phyloP scores from a whole-genome alignment of 495 filamentous ascomycete species.

The Jackrogersella minutella region DNA sequence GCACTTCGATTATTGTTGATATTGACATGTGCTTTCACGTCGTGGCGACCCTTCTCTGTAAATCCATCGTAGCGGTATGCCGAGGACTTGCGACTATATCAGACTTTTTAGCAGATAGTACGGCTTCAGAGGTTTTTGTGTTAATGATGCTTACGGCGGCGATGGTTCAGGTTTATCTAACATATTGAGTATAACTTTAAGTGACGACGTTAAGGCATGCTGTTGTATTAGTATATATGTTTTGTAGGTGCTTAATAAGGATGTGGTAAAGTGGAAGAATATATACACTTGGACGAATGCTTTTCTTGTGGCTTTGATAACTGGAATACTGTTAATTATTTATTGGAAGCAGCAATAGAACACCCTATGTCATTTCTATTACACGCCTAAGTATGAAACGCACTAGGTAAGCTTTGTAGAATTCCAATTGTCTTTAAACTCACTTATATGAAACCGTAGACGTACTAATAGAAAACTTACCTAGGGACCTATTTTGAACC shows the following conservation, averaged over 20 bases:
- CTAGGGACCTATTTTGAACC: too few relatives aligned
- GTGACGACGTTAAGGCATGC: background rate
- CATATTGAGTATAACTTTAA: slow-evolving; percentile 1
- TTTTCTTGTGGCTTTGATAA: too few relatives aligned
- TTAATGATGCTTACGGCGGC: background rate
- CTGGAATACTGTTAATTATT: too few relatives aligned
- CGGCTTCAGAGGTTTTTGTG: background rate
- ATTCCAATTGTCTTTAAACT: too few relatives aligned
- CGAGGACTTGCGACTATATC: slow-evolving; percentile 19
- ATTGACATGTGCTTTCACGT: slow-evolving; percentile 52
- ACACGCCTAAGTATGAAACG: too few relatives aligned
- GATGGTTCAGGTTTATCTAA: background rate
- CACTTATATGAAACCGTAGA: too few relatives aligned
- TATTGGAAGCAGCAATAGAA: too few relatives aligned
- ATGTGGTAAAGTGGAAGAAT: background rate
- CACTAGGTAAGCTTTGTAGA: too few relatives aligned
- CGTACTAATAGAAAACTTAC: too few relatives aligned
- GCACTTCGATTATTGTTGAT: slow-evolving; percentile 61
- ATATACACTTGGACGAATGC: too few relatives aligned
- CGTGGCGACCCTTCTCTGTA: slow-evolving; percentile 33
- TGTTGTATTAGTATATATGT: background rate
- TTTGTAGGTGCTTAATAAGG: too few relatives aligned
- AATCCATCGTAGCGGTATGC: slow-evolving; percentile 23
- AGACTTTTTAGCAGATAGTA: background rate
- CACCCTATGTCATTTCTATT: too few relatives aligned